A percentile compares a stretch with the other conserved stretches of the same genome.
phyloP scores from a whole-genome alignment of 176 grass and related monocot genomes.

The Carex myosuroides region DNA sequence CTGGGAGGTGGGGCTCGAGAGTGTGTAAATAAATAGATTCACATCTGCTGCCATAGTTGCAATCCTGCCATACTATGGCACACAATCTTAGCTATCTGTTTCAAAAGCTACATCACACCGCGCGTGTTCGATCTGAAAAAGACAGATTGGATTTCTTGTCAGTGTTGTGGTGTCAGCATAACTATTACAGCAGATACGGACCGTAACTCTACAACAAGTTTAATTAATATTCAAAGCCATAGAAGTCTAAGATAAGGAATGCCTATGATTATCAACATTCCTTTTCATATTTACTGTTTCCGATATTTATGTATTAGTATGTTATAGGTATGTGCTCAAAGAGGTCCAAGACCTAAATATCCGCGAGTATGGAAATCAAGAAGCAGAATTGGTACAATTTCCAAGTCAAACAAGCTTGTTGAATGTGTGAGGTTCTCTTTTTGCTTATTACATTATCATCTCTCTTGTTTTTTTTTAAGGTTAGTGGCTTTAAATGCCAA shows the following conservation, averaged over 20 bases:
- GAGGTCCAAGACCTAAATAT: slow-evolving; percentile 78
- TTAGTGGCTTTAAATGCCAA: no score
- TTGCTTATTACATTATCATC: background rate
- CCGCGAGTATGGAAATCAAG: slow-evolving; percentile 80
- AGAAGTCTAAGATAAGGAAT: background rate
- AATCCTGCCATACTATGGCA: background rate
- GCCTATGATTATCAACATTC: background rate
- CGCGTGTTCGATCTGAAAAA: background rate
- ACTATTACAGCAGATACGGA: background rate
- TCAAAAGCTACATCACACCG: background rate
- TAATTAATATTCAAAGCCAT: background rate
- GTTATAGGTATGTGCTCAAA: slow-evolving; percentile 61
- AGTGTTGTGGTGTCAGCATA: background rate
- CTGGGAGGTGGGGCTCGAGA: background rate
- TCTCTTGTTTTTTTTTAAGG: background rate
- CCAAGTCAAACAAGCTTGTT: slow-evolving; percentile 92
- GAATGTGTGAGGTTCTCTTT: slow-evolving; percentile 68
- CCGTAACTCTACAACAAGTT: background rate
- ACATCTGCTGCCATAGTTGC: background rate
- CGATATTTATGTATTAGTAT: background rate
- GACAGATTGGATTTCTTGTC: background rate
- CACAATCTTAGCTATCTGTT: background rate
- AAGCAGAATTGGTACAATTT: slow-evolving; percentile 77
- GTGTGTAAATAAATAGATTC: background rate
- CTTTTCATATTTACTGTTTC: background rate